Percentiles rank a stretch among this genome's conserved stretches.
These are phyloP conservation scores for Elsinoe perseae DNA, from an alignment of 2,329 filamentous ascomycete genomes.

Conservation along the genomic window DNA sequence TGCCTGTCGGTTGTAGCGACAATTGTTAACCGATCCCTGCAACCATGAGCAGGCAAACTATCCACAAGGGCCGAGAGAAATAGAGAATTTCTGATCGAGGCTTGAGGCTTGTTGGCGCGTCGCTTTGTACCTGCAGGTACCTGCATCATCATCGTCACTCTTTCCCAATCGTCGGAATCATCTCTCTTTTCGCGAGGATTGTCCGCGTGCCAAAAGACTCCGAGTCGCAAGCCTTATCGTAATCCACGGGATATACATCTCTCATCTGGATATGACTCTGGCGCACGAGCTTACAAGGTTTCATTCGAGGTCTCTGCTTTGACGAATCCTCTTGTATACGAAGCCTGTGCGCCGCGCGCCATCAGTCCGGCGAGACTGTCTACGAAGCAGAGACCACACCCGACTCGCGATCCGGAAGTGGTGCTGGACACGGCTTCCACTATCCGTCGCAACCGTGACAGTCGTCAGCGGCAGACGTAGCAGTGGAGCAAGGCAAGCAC, in stretches of 20 bases:
- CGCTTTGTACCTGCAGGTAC: slow-evolving; percentile 14
- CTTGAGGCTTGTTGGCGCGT: background rate
- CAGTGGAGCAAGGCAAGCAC: background rate
- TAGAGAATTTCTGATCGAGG: slow-evolving; percentile 12
- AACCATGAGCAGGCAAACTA: slow-evolving; percentile 3
- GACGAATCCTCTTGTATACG: background rate
- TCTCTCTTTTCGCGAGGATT: background rate
- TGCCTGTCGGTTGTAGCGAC: background rate
- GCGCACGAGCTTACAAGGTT: background rate
- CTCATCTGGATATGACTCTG: background rate
- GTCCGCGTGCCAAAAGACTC: background rate
- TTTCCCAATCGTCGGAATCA: background rate
- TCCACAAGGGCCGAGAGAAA: background rate
- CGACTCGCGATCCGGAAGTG: slow-evolving; percentile 4
- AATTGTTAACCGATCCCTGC: slow-evolving; percentile 8
- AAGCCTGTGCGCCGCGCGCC: background rate
- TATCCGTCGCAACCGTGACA: background rate
- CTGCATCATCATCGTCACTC: slow-evolving; percentile 4
- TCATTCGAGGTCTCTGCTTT: slow-evolving; percentile 10
- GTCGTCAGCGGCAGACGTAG: slow-evolving; percentile 10
- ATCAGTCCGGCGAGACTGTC: background rate
- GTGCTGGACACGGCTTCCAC: slow-evolving; percentile 1
- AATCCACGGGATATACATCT: background rate
- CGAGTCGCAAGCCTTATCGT: background rate
- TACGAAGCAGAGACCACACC: slow-evolving; percentile 6